Evolutionary conservation across 352 stramenopile species (phyloP).

Genomic region (Globisporangium paddicum): DNA sequence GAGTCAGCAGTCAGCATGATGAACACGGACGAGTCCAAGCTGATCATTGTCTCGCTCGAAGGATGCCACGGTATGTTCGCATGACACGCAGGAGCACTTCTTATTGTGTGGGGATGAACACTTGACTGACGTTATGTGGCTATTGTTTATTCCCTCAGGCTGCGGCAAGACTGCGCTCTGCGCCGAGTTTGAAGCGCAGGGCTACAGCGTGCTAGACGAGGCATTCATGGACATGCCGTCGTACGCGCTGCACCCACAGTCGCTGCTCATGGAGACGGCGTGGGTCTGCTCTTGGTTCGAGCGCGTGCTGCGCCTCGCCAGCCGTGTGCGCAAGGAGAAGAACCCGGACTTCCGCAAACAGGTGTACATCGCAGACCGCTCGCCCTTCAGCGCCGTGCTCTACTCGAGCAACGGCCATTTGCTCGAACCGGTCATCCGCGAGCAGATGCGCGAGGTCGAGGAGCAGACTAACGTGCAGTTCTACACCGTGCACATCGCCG

Average conservation of each 20-base stretch:
- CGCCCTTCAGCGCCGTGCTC: slow-evolving; percentile 80
- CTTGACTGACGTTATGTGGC: not conserved
- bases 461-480: slow-evolving; percentile 73
- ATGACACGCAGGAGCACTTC: not conserved
- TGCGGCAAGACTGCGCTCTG: slow-evolving; percentile 81
- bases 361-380: slow-evolving; percentile 84
- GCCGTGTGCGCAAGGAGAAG: slow-evolving; percentile 38
- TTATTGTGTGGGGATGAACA: not conserved
- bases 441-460: slow-evolving; percentile 80
- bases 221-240: slow-evolving; percentile 87
- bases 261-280: slow-evolving; percentile 87
- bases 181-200: slow-evolving; percentile 67
- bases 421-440: slow-evolving; percentile 76
- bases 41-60: slow-evolving; percentile 84
- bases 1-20: slow-evolving; percentile 1
- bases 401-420: slow-evolving; percentile 70
- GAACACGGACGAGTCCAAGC: slow-evolving; percentile 37
- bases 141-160: slow-evolving; percentile 15
- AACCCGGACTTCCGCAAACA: slow-evolving; percentile 23
- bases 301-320: slow-evolving; percentile 71
- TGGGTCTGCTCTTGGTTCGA: slow-evolving; percentile 91
- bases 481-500: slow-evolving; percentile 78
- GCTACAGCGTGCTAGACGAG: slow-evolving; percentile 81
- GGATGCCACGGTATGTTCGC: slow-evolving; percentile 68
- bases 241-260: slow-evolving; percentile 85